Evolutionary conservation across 2,329 filamentous ascomycete species (phyloP).

Genomic region (Penicillium sp.): DNA sequence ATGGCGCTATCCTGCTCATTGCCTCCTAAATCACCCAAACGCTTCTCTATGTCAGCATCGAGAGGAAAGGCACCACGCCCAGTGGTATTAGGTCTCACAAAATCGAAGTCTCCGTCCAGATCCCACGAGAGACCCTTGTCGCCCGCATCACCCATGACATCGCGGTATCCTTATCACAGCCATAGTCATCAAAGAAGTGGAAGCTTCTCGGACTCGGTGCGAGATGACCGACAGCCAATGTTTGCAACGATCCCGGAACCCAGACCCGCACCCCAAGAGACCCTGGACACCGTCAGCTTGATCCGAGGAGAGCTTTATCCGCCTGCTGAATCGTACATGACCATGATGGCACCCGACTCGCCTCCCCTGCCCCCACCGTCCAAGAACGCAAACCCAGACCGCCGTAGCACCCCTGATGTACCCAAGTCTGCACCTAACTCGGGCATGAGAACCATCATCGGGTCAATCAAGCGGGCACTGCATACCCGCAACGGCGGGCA

Average conservation of each 20-base stretch:
- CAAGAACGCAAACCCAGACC: conserved; percentile 25
- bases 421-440: conserved; percentile 45
- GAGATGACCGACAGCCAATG: conserved; percentile 63
- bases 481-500: conserved; percentile 57
- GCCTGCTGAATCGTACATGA: conserved; percentile 78
- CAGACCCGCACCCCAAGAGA: conserved; percentile 56
- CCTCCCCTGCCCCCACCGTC: conserved; percentile 37
- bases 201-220: conserved; percentile 81
- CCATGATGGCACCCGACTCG: conserved; percentile 59
- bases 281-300: conserved; percentile 76
- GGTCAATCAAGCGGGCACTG: conserved; percentile 79
- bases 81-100: conserved; percentile 39
- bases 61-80: conserved; percentile 43
- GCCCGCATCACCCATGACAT: conserved; percentile 31
- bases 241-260: conserved; percentile 49
- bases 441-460: conserved; percentile 82
- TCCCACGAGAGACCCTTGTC: conserved; percentile 23
- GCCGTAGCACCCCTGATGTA: conserved; percentile 33
- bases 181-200: conserved; percentile 77
- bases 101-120: conserved; percentile 28
- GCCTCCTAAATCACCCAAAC: conserved; percentile 50
- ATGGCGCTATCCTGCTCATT: conserved; percentile 63
- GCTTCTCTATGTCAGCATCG: conserved; percentile 33
- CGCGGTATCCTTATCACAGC: conserved; percentile 51
- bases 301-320: conserved; percentile 84